Base-by-base conservation (phyloP, 331 rosid genomes). In the Arachis monticola region DNA sequence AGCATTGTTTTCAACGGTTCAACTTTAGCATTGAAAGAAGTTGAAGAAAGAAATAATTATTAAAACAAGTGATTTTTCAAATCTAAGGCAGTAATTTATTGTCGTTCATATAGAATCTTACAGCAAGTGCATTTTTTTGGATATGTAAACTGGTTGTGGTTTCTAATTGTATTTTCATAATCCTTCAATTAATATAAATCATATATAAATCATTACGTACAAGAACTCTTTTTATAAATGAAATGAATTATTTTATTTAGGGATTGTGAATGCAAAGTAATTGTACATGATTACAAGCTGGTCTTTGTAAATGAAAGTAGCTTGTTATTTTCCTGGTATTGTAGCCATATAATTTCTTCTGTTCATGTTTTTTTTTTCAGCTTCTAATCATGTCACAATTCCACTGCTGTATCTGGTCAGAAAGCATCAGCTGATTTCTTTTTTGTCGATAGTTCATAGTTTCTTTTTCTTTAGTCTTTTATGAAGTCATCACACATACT, bases 311-410 rank as follows among this genome's bases (percentile, higher is more conserved):
- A 56, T 47, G 76, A 51, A 32, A 64, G 42, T 17, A 38, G 62
- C 77, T 84, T 78, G 65, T 52, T 46, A 31, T 10, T 69, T 74
- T 73, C 10, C 17, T 45, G n/a, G 73, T 64, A 17, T 52, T 50
- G 41, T 58, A 57, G 67, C 65, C 48, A 38, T 13, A 31, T 74
- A 51, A 3, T 7, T 72, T 60, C 8, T 65, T 72, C 31, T 32
- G 77, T 63, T 69, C 41, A 11, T 66, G 79, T 31, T 50, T 47
- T 35, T 35, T 35, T 35, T 2, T 67, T 77, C 10, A 46, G 64
- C 38, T 55, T 32, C 64, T 45, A 67, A 60, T 66, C 60, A 13
- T 60, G 59, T 35, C 52, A 71, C 73, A 73, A 53, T 55, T 71
- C 51, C 30, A 30, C 41, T 9, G 64, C 22, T 67, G 45, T 2